Evolutionary conservation across 2,329 filamentous ascomycete species (phyloP), one percentile per base, ranked within the genome.

Genomic region (Zymoseptoria crescenta): DNA sequence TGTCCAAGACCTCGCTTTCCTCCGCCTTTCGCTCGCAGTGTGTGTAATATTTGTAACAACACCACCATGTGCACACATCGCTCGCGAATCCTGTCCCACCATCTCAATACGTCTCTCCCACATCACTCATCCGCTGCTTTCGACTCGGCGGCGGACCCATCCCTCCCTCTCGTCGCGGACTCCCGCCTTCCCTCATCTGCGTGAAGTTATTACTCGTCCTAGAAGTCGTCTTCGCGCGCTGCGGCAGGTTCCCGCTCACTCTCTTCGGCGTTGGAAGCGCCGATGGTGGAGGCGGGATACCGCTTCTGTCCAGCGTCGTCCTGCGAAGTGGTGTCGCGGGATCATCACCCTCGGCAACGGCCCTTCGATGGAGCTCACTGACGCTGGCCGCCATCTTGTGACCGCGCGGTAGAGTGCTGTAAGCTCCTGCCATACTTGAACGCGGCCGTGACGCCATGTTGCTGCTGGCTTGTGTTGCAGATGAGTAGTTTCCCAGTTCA

Each of bases 371-470:
- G 60, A 72, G 58, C 67, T 74, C 69, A 16, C 59, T 66, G 7
- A 70, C 58, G 57, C 67, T 69, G n/a, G 65, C 62, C 20, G 61
- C 62, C 13, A 67, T 57, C 8, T 68, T 60, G 29, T 70, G 69
- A 9, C 60, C 63, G 30, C 63, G 62, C 21, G 61, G 59, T 19
- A 64, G 64, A 19, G 54, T 57, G 1, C 68, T 69, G 28, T 73
- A 75, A 62, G 83, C 85, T 57, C 87, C 83, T 58, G 84, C 83
- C 64, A 92, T 78, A 13, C 88, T 91, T 54, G 87, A 90, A 54
- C 87, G 81, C 19, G 88, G 87, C 56, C 88, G 83, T 62, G 59
- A 30, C 57, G 52, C 21, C 57, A 56, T 21, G 58, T 60, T 35
- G 59, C 56, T 58, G 58, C 52, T 59, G 10, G 56, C 51, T 52